Percentiles rank a stretch among this genome's conserved stretches.
Evolutionary conservation across 1,139 yeast genomes (phyloP).

Genomic region (Suhomyces taliae): DNA sequence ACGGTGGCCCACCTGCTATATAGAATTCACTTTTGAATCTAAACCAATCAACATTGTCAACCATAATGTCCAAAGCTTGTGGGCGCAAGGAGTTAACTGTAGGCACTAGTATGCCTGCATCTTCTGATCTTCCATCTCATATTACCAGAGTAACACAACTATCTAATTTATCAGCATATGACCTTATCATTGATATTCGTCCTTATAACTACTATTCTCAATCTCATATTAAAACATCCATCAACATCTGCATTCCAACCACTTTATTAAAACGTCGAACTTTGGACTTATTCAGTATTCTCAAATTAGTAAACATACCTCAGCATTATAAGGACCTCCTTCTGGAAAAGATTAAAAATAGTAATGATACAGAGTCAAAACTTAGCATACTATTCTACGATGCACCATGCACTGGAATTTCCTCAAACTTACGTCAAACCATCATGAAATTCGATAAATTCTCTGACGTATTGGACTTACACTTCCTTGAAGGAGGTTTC

Average conservation of each 20-base stretch:
- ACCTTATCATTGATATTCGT: slow-evolving; percentile 37
- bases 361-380: not conserved
- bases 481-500: slow-evolving; percentile 42
- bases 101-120: not conserved
- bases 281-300: slow-evolving; percentile 29
- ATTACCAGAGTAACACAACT: slow-evolving; percentile 10
- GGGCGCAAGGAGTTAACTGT: not conserved
- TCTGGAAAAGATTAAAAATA: slow-evolving; percentile 11
- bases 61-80: not conserved
- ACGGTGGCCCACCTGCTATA: too few species aligned
- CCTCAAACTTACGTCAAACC: slow-evolving; percentile 43
- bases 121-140: slow-evolving; percentile 6
- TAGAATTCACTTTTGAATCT: too few species aligned
- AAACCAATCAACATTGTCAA: too few species aligned
- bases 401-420: slow-evolving; percentile 28
- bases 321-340: slow-evolving; percentile 18
- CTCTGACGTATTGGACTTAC: slow-evolving; percentile 26
- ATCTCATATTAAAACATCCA: slow-evolving; percentile 28
- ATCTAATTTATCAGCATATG: slow-evolving; percentile 9
- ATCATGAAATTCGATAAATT: slow-evolving; percentile 37
- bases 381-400: slow-evolving; percentile 55
- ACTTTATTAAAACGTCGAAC: slow-evolving; percentile 41
- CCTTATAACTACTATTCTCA: slow-evolving; percentile 36
- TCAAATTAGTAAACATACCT: slow-evolving; percentile 30
- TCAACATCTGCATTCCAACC: slow-evolving; percentile 43